phyloP scores from a whole-genome alignment of 2,329 filamentous ascomycete genomes.

The Epichloe amarillans region DNA sequence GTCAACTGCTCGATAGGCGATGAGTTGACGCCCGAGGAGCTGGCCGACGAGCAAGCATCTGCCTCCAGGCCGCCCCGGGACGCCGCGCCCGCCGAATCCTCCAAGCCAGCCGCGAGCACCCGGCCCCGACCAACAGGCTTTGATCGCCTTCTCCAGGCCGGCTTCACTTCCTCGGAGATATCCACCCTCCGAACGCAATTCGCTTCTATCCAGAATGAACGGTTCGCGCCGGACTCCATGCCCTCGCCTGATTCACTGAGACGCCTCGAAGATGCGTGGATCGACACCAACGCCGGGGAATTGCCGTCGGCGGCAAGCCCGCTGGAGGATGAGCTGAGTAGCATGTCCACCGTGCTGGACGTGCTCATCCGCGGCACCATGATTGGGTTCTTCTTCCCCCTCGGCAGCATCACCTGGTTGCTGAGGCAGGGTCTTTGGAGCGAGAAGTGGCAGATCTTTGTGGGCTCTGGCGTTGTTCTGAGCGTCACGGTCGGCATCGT shows the following conservation, averaged over 20 bases:
- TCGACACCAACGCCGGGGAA: constrained; percentile 51
- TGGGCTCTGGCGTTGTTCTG: constrained; percentile 70
- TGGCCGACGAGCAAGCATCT: constrained; percentile 50
- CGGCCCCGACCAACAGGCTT: constrained; percentile 53
- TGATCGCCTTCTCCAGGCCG: constrained; percentile 67
- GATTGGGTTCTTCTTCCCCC: constrained; percentile 89
- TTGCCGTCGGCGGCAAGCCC: constrained; percentile 24
- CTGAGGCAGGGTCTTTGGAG: constrained; percentile 78
- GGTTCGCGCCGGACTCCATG: constrained; percentile 80
- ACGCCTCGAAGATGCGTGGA: constrained; percentile 77
- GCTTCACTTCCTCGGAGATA: constrained; percentile 74
- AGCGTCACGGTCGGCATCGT: constrained; percentile 67
- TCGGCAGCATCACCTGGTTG: constrained; percentile 76
- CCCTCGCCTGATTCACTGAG: constrained; percentile 65
- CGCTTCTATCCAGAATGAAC: constrained; percentile 65
- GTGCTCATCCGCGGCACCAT: constrained; percentile 79
- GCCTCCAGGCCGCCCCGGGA: constrained; percentile 24
- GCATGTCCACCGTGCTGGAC: constrained; percentile 50
- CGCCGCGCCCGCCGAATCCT: constrained; percentile 27
- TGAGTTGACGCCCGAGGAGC: constrained; percentile 52
- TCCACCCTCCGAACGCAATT: constrained; percentile 80
- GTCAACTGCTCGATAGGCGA: constrained; percentile 89
- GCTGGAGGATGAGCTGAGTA: constrained; percentile 34
- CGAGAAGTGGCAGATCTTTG: constrained; percentile 71
- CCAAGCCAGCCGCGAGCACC: constrained; percentile 11